Evolutionary conservation across 495 filamentous ascomycete genomes (phyloP).

Genomic region (Sabuloglossum arenarium): DNA sequence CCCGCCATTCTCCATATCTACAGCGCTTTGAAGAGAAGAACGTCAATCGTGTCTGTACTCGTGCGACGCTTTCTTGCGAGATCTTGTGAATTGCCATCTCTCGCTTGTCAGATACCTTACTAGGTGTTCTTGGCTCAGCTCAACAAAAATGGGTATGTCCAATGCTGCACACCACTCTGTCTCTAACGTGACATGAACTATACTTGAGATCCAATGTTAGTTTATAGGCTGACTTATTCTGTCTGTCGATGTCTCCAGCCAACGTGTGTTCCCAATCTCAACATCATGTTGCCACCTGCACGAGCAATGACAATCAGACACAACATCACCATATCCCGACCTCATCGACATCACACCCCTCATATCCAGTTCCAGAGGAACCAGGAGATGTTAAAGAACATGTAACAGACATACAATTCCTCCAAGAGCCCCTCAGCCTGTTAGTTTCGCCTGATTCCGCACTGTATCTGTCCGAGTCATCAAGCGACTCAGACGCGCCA

Average conservation of each 20-base stretch:
- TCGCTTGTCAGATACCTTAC: too few species aligned
- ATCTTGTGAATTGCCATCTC: too few species aligned
- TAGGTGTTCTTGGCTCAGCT: too few species aligned
- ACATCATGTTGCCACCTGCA: neutral
- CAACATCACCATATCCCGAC: neutral
- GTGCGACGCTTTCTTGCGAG: too few species aligned
- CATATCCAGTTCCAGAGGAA: constrained; percentile 3
- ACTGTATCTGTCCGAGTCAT: constrained; percentile 12
- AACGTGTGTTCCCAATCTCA: neutral
- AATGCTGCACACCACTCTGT: too few species aligned
- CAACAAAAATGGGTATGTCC: too few species aligned
- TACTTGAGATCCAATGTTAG: constrained; percentile 5
- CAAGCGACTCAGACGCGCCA: constrained; percentile 24
- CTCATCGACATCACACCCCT: neutral
- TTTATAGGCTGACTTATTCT: neutral
- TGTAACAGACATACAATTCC: neutral
- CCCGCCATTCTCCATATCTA: too few species aligned
- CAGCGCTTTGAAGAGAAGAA: too few species aligned
- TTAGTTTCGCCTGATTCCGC: neutral
- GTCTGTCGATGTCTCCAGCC: neutral
- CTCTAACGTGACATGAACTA: too few species aligned
- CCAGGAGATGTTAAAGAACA: neutral
- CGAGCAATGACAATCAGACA: neutral
- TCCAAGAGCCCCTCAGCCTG: neutral
- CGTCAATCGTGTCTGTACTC: too few species aligned